These are phyloP conservation scores for Cardamine resedifolia DNA, from an alignment of 345 rosid genomes.

Conservation along the genomic window DNA sequence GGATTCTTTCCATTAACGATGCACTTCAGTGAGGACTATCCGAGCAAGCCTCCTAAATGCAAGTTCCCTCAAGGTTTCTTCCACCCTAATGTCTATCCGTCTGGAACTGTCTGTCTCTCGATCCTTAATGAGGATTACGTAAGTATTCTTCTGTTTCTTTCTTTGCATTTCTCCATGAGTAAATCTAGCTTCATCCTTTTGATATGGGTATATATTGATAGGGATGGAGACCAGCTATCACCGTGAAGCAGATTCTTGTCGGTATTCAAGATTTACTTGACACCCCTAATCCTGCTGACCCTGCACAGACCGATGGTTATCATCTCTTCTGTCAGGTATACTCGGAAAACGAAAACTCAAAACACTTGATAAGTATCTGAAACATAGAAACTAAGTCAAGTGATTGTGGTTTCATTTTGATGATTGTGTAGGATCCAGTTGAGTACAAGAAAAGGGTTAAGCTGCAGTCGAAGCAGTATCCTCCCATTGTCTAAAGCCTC, in stretches of 20 bases:
- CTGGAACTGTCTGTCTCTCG: conserved; percentile 89
- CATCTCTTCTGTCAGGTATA: conserved; percentile 86
- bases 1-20: conserved; percentile 78
- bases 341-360: background rate
- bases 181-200: background rate
- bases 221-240: conserved; percentile 97
- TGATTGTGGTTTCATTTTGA: conserved; percentile 6
- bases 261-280: conserved; percentile 91
- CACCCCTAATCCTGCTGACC: conserved; percentile 83
- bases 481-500: conserved; percentile 51
- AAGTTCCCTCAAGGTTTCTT: conserved; percentile 80
- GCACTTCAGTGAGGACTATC: conserved; percentile 84
- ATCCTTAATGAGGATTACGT: conserved; percentile 88
- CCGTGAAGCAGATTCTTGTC: conserved; percentile 87
- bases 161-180: background rate
- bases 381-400: background rate
- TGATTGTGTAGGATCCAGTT: conserved; percentile 55
- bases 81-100: conserved; percentile 91
- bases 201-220: conserved; percentile 21
- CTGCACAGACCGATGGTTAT: conserved; percentile 91
- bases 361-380: background rate
- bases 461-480: conserved; percentile 88
- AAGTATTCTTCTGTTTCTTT: conserved; percentile 33
- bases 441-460: conserved; percentile 92
- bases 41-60: conserved; percentile 92